Conservation (phyloP, 441 rosid genomes). For the Syzygium syzygioides region DNA sequence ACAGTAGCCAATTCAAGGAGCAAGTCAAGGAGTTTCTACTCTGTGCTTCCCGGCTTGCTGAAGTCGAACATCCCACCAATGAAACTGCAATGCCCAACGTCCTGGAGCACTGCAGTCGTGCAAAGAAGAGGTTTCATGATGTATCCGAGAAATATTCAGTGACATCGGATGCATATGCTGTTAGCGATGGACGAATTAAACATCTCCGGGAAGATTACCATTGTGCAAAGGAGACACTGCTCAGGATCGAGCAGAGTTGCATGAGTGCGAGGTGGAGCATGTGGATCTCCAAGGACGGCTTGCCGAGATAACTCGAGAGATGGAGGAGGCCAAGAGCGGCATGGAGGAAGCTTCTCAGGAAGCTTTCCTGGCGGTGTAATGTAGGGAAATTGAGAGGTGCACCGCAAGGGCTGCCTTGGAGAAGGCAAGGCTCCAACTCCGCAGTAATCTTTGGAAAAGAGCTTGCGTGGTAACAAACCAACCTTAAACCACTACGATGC, state of each 20-base stretch:
- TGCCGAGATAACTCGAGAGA: background rate
- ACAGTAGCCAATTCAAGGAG: background rate
- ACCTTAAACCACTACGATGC: background rate
- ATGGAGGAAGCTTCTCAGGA: background rate
- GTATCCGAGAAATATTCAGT: background rate
- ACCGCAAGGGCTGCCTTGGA: background rate
- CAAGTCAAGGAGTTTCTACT: background rate
- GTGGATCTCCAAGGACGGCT: background rate
- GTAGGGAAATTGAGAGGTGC: background rate
- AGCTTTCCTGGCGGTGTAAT: background rate
- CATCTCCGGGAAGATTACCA: background rate
- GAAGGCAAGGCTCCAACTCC: background rate
- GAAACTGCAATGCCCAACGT: background rate
- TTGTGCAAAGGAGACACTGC: background rate
- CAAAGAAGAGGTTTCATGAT: background rate
- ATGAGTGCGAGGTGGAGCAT: background rate
- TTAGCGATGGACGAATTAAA: background rate
- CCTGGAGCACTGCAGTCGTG: background rate
- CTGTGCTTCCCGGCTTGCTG: background rate
- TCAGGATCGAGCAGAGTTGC: background rate
- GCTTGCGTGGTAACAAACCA: background rate
- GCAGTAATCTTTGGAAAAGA: background rate
- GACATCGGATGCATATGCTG: background rate
- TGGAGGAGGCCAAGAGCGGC: background rate
- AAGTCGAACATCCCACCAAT: background rate